Base-by-base conservation (phyloP, 2,329 filamentous ascomycete genomes). In the Fonsecaea multimorphosa region DNA sequence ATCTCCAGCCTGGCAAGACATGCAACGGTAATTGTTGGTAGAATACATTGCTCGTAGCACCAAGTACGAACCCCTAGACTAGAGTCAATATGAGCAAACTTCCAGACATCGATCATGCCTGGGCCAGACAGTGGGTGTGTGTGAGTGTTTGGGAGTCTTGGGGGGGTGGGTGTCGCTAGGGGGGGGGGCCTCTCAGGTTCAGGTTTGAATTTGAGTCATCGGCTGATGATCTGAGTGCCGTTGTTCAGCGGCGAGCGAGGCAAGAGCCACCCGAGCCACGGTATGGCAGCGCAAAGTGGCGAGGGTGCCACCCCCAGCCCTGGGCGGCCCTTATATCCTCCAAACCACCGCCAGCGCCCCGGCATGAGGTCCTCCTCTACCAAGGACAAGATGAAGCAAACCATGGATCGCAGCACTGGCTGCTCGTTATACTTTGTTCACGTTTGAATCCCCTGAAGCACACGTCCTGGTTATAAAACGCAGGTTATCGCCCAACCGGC, bases 401-500 rank as follows among this genome's bases (percentile, higher is more conserved):
- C 56, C 52, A 65, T 58, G 62, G 34, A 53, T 58, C 44, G 67
- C 67, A 69, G 67, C 67, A 65, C 29, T n/a, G 51, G 67, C 67
- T 69, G 67, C 67, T 58, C 19, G 51, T 38, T 61, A 55, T 59
- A 54, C 31, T 46, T 29, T 31, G 22, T 53, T n/a, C 24, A 62
- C 29, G 49, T 68, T 31, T 68, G 54, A 61, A 51, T 59, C 29
- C 44, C 27, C 57, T 34, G 3, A n/a, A 53, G 31, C 53, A 36
- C 62, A 56, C n/a, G 2, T 29, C 32, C 56, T 58, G 38, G 38
- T 32, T 38, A 51, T 24, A 49, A 27, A 16, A 58, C 52, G 22
- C 51, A 19, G 34, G 51, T 38, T 40, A n/a, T 61, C 36, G 49
- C 44, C n/a, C 44, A 49, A 49, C 44, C 46, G n/a, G 36, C 38